Conservation (phyloP, 345 rosid genomes). For the Trapa incisa region DNA sequence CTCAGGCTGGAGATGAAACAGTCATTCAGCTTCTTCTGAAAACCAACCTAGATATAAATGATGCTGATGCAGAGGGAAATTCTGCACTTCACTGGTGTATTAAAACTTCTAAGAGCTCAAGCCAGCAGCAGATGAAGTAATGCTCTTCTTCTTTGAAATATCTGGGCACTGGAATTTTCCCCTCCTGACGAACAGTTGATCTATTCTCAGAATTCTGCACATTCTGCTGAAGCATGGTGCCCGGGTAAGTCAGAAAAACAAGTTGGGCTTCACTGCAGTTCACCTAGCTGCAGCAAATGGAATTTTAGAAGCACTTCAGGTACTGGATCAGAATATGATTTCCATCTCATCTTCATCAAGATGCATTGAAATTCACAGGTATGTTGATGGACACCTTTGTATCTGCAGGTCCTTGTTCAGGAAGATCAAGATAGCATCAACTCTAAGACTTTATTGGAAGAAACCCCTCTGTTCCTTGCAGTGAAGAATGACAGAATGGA, state of each 20-base stretch:
- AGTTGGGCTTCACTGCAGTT: conserved; percentile 53
- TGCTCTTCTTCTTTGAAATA: conserved; percentile 11
- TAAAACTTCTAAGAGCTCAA: conserved; percentile 38
- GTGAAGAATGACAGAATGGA: conserved; percentile 56
- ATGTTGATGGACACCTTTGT: conserved; percentile 7
- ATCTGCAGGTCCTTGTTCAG: conserved; percentile 34
- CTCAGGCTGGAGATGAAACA: conserved; percentile 68
- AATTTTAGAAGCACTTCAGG: conserved; percentile 58
- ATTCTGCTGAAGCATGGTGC: conserved; percentile 58
- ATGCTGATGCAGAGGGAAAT: conserved; percentile 57
- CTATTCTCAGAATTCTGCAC: conserved; percentile 39
- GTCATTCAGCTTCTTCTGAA: conserved; percentile 53
- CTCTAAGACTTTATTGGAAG: conserved; percentile 45
- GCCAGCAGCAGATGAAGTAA: conserved; percentile 50
- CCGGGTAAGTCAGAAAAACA: conserved; percentile 40
- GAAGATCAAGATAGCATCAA: conserved; percentile 41
- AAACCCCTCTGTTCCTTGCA: conserved; percentile 76
- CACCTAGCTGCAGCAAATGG: conserved; percentile 77
- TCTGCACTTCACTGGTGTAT: conserved; percentile 68
- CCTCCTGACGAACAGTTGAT: background rate
- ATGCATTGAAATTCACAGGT: background rate
- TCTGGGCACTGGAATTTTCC: background rate
- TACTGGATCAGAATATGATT: conserved; percentile 8
- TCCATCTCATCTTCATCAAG: background rate
- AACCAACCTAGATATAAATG: conserved; percentile 42